These are phyloP conservation scores for Kodamaea kaohsiungensis DNA, from an alignment of 805 yeast genomes.

Conservation along the genomic window DNA sequence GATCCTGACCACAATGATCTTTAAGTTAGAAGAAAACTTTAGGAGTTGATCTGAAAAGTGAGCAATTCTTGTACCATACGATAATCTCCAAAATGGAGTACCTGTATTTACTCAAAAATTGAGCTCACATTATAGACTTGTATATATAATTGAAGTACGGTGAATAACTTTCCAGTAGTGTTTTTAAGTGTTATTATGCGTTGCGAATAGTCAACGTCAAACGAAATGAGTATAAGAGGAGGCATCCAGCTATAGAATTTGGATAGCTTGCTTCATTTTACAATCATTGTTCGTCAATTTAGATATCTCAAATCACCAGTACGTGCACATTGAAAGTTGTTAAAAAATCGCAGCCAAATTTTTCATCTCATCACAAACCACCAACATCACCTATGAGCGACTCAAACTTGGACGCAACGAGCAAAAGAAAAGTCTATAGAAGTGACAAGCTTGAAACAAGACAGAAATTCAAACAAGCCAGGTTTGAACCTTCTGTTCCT, in stretches of 20 bases:
- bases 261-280: not conserved
- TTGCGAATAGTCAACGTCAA: too few relatives aligned
- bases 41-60: too few relatives aligned
- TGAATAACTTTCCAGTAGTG: not conserved
- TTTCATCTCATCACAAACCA: conserved; percentile 8
- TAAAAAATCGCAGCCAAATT: conserved; percentile 6
- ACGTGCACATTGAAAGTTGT: too few relatives aligned
- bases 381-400: not conserved
- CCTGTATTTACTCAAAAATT: too few relatives aligned
- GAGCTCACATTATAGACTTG: not conserved
- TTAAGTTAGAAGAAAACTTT: too few relatives aligned
- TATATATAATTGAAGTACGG: too few relatives aligned
- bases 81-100: too few relatives aligned
- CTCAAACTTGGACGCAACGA: conserved; percentile 19
- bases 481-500: conserved; percentile 32
- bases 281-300: not conserved
- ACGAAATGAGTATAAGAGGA: too few relatives aligned
- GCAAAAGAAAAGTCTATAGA: conserved; percentile 52
- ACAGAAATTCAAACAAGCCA: conserved; percentile 45
- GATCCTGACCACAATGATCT: conserved; percentile 14
- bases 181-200: too few relatives aligned
- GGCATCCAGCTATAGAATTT: not conserved
- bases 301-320: not conserved
- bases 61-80: too few relatives aligned
- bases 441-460: conserved; percentile 47